Evolutionary conservation across 768 basidiomycete species (phyloP).

Genomic region (Saitozyma sp.): DNA sequence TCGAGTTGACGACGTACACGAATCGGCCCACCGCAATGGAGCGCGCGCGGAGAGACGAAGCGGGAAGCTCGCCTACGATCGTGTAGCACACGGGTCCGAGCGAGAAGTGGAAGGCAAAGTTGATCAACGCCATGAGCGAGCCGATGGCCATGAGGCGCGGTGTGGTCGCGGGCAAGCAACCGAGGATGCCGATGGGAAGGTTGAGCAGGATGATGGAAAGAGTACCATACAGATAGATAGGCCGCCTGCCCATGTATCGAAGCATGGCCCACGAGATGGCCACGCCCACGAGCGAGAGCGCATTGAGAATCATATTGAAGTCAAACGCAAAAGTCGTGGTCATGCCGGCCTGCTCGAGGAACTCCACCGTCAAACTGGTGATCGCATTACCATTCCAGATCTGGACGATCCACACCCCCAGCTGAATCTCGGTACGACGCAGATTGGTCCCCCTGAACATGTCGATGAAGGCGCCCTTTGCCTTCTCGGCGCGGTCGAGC

Average conservation of each 20-base stretch:
- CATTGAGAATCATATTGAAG: slow-evolving; percentile 12
- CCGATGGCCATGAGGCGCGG: slow-evolving; percentile 2
- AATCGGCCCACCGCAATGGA: slow-evolving; percentile 7
- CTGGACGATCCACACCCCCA: slow-evolving; percentile 4
- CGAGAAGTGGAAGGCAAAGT: slow-evolving; percentile 31
- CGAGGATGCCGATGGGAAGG: slow-evolving; percentile 19
- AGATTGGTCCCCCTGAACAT: slow-evolving; percentile 18
- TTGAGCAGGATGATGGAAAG: slow-evolving; percentile 10
- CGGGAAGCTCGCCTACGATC: slow-evolving; percentile 10
- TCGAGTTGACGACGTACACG: slow-evolving; percentile 8
- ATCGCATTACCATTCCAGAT: slow-evolving; percentile 1
- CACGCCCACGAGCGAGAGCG: slow-evolving; percentile 45
- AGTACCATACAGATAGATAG: slow-evolving; percentile 17
- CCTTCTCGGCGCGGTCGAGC: slow-evolving; percentile 4
- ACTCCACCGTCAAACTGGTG: slow-evolving; percentile 1
- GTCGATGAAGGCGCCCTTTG: slow-evolving; percentile 5
- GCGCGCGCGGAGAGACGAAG: slow-evolving; percentile 6
- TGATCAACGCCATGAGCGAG: slow-evolving; percentile 17
- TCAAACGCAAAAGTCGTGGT: neutral
- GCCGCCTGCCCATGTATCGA: slow-evolving; percentile 18
- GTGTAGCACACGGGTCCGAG: slow-evolving; percentile 23
- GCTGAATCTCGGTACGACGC: slow-evolving; percentile 1
- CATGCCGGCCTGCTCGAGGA: slow-evolving; percentile 12
- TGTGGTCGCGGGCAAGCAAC: slow-evolving; percentile 2
- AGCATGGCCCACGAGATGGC: slow-evolving; percentile 41